A percentile compares a stretch with the other conserved stretches of the same genome.
phyloP scores from a whole-genome alignment of 305 asterid genomes.

The Withania somnifera region DNA sequence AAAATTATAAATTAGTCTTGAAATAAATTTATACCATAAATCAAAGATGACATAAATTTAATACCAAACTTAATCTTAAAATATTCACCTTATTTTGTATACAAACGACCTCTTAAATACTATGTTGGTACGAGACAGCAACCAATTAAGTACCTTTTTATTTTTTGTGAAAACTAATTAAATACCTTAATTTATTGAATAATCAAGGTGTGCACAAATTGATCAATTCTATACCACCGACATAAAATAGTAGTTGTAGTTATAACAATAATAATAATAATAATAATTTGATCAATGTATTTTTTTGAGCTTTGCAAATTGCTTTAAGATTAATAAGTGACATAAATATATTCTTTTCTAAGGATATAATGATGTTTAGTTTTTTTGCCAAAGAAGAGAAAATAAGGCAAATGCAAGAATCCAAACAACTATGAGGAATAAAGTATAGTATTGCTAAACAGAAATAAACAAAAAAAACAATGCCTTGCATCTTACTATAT shows the following conservation, averaged over 20 bases:
- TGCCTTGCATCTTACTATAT: slow-evolving; percentile 20
- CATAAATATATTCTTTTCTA: neutral
- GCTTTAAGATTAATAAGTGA: neutral
- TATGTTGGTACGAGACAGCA: no score
- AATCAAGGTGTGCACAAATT: neutral
- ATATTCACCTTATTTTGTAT: no score
- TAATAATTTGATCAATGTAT: neutral
- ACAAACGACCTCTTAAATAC: no score
- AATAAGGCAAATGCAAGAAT: slow-evolving; percentile 8
- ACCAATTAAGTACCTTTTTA: no score
- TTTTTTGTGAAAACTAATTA: no score
- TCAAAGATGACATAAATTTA: no score
- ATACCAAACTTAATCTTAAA: no score
- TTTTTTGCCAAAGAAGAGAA: neutral
- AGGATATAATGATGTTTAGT: neutral
- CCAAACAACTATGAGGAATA: slow-evolving; percentile 2
- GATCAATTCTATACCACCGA: rapidly evolving
- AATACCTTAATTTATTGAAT: neutral
- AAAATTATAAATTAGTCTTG: no score
- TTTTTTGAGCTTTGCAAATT: neutral
- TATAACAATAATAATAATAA: no score
- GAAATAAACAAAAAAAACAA: slow-evolving; percentile 1
- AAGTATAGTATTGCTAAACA: slow-evolving; percentile 10
- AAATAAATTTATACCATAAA: no score
- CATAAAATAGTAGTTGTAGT: no score